These are phyloP conservation scores for Skeletonema menzelii DNA, from an alignment of 108 stramenopile species.

Conservation along the genomic window DNA sequence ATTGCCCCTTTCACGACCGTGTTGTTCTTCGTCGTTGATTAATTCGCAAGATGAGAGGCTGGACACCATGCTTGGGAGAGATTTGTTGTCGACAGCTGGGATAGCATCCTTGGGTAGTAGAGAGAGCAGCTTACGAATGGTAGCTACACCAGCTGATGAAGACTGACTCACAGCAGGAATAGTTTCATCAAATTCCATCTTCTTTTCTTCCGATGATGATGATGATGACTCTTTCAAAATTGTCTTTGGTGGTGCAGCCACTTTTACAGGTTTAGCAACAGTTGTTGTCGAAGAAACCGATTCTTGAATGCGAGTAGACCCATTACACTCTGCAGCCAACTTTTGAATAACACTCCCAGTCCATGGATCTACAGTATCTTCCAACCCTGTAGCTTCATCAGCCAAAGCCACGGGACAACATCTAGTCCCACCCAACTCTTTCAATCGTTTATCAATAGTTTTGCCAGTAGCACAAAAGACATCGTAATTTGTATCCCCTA, in stretches of 20 bases:
- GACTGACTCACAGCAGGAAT: not conserved
- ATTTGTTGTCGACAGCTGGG: slow-evolving; percentile 40
- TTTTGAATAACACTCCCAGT: slow-evolving; percentile 38
- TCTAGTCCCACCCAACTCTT: slow-evolving; percentile 70
- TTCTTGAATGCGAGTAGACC: not conserved
- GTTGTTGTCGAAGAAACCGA: not conserved
- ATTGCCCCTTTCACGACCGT: slow-evolving; percentile 7
- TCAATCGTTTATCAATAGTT: slow-evolving; percentile 59
- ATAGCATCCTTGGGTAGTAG: slow-evolving; percentile 28
- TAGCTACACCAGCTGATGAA: slow-evolving; percentile 32
- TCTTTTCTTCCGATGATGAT: slow-evolving; percentile 38
- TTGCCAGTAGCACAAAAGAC: slow-evolving; percentile 83
- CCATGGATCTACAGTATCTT: slow-evolving; percentile 89
- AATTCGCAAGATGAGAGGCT: slow-evolving; percentile 71
- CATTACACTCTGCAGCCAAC: slow-evolving; percentile 53
- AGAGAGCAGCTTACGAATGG: slow-evolving; percentile 37
- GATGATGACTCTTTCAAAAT: not conserved
- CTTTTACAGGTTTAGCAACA: slow-evolving; percentile 5
- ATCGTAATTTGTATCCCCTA: slow-evolving; percentile 91
- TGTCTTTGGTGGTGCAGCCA: slow-evolving; percentile 13
- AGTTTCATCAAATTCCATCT: slow-evolving; percentile 22
- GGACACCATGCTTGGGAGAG: slow-evolving; percentile 46
- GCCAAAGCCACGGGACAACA: slow-evolving; percentile 59
- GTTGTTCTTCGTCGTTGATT: slow-evolving; percentile 37
- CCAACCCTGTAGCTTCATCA: slow-evolving; percentile 90